Conservation (phyloP, 352 stramenopile genomes). For the Pythium inflatum region DNA sequence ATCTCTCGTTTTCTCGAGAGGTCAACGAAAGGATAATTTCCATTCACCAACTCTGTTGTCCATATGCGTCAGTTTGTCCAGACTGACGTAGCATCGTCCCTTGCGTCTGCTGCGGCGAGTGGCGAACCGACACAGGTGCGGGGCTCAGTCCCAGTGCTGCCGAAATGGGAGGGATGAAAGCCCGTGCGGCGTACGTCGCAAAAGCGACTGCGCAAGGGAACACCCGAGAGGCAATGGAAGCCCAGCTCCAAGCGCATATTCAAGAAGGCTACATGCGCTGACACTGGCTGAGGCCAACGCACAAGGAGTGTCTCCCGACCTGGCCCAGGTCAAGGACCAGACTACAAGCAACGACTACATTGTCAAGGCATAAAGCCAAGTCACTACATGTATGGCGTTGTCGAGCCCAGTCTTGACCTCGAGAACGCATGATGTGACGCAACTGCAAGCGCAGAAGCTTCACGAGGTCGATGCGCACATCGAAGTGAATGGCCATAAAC, state of each 20-base stretch:
- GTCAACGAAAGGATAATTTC: too few species aligned
- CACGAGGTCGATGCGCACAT: conserved; percentile 90
- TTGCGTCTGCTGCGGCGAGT: too few species aligned
- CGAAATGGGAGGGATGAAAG: conserved; percentile 79
- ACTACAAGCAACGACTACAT: conserved; percentile 91
- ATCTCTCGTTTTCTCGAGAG: too few species aligned
- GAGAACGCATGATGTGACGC: conserved; percentile 61
- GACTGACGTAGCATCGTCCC: too few species aligned
- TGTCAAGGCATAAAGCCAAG: conserved; percentile 83
- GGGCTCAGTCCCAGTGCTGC: conserved; percentile 68
- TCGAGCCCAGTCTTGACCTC: conserved; percentile 48
- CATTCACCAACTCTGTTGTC: too few species aligned
- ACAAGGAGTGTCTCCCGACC: conserved; percentile 82
- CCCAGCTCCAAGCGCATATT: conserved; percentile 89
- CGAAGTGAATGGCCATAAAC: conserved; percentile 89
- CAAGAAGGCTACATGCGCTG: conserved; percentile 85
- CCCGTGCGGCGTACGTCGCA: conserved; percentile 81
- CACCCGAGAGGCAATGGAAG: conserved; percentile 78
- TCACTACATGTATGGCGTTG: conserved; percentile 61
- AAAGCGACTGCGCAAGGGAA: conserved; percentile 89
- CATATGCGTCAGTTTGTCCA: too few species aligned
- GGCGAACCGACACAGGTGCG: too few species aligned
- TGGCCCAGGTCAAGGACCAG: conserved; percentile 86
- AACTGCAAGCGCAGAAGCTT: conserved; percentile 68
- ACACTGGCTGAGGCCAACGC: conserved; percentile 82